Evolutionary conservation across 2,329 filamentous ascomycete genomes (phyloP), one percentile per base, ranked within the genome.

Genomic region (Plenodomus lindquistii): DNA sequence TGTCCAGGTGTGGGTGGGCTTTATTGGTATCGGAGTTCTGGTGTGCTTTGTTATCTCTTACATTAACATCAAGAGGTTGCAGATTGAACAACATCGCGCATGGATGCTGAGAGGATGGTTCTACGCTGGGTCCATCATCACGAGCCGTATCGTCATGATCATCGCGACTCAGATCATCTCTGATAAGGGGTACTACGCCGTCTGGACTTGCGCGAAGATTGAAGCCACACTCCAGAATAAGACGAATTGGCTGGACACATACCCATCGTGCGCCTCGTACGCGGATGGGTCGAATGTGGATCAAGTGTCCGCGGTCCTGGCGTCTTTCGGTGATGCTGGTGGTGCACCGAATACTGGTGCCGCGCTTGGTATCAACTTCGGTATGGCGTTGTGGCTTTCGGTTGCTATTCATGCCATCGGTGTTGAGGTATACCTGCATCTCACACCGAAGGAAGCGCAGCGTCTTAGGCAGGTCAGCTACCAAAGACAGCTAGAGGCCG

Each of bases 11-110:
- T 74, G 60, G 1, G 63, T 79, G 0, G 77, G 77, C 0, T 43
- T 76, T 0, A 59, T 82, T 0, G 76, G 69, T 1, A 71, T 82
- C 22, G 60, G 76, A 8, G 80, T 81, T 2, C 64, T 78, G 0
- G 54, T 65, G 1, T 73, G 75, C 9, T 63, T 82, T 19, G 51
- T 61, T 0, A 50, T 85, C 37, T 79, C 82, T 1, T 78, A 77
- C 24, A 72, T 79, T 62, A 85, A 85, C 52, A 79, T 86, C 64
- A 85, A 81, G 63, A 70, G 74, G 2, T 66, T 85, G 2, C 83
- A 85, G 59, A 82, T 88, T 16, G 60, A 66, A 37, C 62, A 65
- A 42, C 59, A 78, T 7, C 52, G 66, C 31, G 62, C 60, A 1
- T 65, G 60, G 65, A 63, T 66, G 63, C 47, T 66, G 1, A 52